These are phyloP conservation scores for Fusarium dimerum DNA, from an alignment of 2,329 filamentous ascomycete species.

Conservation along the genomic window DNA sequence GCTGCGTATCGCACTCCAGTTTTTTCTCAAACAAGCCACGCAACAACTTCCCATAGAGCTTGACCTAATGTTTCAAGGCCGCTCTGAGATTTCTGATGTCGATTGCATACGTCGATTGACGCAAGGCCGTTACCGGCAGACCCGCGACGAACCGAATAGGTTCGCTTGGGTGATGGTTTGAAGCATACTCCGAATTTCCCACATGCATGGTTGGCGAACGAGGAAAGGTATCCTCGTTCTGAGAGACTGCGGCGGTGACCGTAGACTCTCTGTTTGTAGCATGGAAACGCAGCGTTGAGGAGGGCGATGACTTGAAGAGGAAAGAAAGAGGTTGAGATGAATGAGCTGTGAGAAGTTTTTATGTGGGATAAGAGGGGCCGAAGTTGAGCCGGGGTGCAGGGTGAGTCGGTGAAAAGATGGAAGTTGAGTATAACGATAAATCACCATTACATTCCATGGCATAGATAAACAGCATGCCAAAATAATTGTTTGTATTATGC, in stretches of 20 bases:
- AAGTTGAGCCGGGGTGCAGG: conserved; percentile 16
- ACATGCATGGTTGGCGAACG: conserved; percentile 61
- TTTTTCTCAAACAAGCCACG: conserved; percentile 73
- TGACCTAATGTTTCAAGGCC: conserved; percentile 11
- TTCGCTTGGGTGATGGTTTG: conserved; percentile 40
- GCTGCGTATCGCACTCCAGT: conserved; percentile 97
- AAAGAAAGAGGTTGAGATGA: conserved; percentile 33
- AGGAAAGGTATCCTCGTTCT: conserved; percentile 18
- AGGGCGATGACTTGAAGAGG: conserved; percentile 69
- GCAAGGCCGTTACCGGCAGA: conserved; percentile 86
- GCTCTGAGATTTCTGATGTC: conserved; percentile 90
- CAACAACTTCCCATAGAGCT: conserved; percentile 88
- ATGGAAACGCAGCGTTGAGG: conserved; percentile 95
- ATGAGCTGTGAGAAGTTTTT: conserved; percentile 15
- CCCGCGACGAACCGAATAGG: conserved; percentile 32
- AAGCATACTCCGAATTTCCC: conserved; percentile 99
- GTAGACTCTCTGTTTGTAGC: conserved; percentile 70
- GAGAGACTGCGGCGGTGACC: conserved; percentile 17
- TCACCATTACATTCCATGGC: no score
- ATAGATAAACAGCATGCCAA: background rate
- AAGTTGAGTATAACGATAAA: no score
- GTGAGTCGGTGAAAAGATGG: background rate
- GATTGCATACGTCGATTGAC: conserved; percentile 79
- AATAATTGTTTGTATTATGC: background rate
- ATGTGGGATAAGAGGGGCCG: conserved; percentile 11